These are phyloP conservation scores for Chaetomiaceae sp. DNA, from an alignment of 2,329 filamentous ascomycete genomes.

Conservation along the genomic window DNA sequence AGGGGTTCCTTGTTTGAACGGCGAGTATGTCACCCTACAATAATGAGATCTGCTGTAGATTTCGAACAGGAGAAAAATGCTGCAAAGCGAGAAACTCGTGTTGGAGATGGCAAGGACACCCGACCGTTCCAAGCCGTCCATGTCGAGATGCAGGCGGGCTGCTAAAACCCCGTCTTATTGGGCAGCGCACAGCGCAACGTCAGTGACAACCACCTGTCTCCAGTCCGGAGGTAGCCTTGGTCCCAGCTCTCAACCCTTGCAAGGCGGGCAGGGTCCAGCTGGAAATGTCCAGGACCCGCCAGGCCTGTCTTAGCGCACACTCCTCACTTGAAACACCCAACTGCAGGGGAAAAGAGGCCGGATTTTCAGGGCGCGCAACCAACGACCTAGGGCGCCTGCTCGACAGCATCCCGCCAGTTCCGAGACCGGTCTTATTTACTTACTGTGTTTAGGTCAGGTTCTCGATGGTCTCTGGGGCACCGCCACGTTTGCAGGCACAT, in stretches of 20 bases:
- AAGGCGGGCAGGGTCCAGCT: no score
- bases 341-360: neutral
- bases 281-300: conserved; percentile 1
- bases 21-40: no score
- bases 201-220: conserved; percentile 5
- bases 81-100: neutral
- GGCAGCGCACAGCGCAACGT: conserved; percentile 8
- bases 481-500: no score
- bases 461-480: no score
- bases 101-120: conserved; percentile 6
- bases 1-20: conserved; percentile 2
- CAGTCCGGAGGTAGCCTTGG: conserved; percentile 10
- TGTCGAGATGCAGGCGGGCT: conserved; percentile 12
- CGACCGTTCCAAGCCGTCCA: neutral
- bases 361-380: neutral
- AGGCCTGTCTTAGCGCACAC: neutral
- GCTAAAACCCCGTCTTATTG: conserved; percentile 14
- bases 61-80: no score
- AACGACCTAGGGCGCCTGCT: no score
- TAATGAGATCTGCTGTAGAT: no score
- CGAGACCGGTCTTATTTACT: no score
- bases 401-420: no score
- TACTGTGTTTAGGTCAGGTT: no score
- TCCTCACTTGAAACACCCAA: conserved; percentile 11
- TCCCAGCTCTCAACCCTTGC: conserved; percentile 14